Conservation (phyloP, 2,329 filamentous ascomycete species). For the Exophiala sp. region DNA sequence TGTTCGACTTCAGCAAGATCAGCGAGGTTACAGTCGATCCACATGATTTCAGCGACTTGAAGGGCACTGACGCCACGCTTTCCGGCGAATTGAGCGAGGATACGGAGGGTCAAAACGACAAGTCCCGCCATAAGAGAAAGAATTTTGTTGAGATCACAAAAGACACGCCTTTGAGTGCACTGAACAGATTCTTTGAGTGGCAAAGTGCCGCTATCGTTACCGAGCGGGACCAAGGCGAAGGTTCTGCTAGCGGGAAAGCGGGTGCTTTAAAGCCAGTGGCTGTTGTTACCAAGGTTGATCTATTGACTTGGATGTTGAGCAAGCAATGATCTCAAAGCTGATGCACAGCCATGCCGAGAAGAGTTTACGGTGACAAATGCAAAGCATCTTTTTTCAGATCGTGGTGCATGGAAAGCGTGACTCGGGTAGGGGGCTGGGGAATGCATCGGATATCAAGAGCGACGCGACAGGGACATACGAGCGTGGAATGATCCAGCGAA, state of each 20-base stretch:
- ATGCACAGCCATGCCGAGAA: no score
- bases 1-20: conserved; percentile 92
- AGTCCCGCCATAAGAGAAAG: conserved; percentile 41
- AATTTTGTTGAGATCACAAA: conserved; percentile 92
- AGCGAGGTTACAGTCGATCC: conserved; percentile 90
- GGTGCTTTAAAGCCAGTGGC: conserved; percentile 73
- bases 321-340: conserved; percentile 31
- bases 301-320: conserved; percentile 88
- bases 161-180: conserved; percentile 75
- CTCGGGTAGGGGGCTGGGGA: no score
- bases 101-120: neutral
- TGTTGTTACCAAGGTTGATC: conserved; percentile 88
- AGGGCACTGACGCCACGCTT: neutral
- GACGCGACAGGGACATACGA: no score
- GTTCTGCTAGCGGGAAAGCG: conserved; percentile 29
- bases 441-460: no score
- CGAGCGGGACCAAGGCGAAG: conserved; percentile 59
- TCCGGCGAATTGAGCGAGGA: conserved; percentile 2
- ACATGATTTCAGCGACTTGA: conserved; percentile 52
- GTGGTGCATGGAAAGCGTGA: no score
- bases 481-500: no score
- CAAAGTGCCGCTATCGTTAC: conserved; percentile 95
- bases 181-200: conserved; percentile 85
- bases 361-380: no score
- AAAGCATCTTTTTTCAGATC: no score